Percentiles rank a stretch among this genome's conserved stretches.
These are phyloP conservation scores for Rhodocollybia butyracea DNA, from an alignment of 768 basidiomycete species.

Conservation along the genomic window DNA sequence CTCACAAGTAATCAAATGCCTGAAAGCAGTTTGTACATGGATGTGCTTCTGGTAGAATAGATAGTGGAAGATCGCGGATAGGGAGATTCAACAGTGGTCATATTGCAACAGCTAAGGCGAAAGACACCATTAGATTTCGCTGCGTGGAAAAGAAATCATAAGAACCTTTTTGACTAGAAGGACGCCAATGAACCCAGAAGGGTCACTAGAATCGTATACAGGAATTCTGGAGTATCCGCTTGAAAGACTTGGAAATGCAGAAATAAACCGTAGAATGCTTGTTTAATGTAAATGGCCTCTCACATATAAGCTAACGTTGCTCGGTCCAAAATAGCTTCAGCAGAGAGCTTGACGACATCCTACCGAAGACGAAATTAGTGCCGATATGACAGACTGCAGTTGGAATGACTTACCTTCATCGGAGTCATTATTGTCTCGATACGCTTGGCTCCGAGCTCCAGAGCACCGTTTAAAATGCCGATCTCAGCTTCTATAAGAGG, in stretches of 20 bases:
- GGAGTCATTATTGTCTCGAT: slow-evolving; percentile 83
- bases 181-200: slow-evolving; percentile 72
- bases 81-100: slow-evolving; percentile 77
- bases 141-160: neutral
- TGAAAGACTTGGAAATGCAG: slow-evolving; percentile 38
- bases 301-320: slow-evolving; percentile 74
- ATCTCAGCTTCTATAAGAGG: slow-evolving; percentile 81
- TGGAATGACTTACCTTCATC: slow-evolving; percentile 47
- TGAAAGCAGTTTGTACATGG: slow-evolving; percentile 93
- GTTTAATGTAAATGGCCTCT: slow-evolving; percentile 17
- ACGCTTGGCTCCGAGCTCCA: slow-evolving; percentile 73
- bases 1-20: slow-evolving; percentile 88
- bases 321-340: slow-evolving; percentile 78
- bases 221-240: slow-evolving; percentile 94
- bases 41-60: slow-evolving; percentile 84
- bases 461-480: slow-evolving; percentile 72
- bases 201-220: slow-evolving; percentile 69
- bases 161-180: slow-evolving; percentile 78
- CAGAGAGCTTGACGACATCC: slow-evolving; percentile 80
- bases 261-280: neutral
- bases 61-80: slow-evolving; percentile 71
- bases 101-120: slow-evolving; percentile 74
- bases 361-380: slow-evolving; percentile 22
- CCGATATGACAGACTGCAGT: neutral
- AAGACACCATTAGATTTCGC: neutral